Evolutionary conservation across 495 filamentous ascomycete species (phyloP), one percentile per base, ranked within the genome.

Genomic region (Penicillium egyptiacum): DNA sequence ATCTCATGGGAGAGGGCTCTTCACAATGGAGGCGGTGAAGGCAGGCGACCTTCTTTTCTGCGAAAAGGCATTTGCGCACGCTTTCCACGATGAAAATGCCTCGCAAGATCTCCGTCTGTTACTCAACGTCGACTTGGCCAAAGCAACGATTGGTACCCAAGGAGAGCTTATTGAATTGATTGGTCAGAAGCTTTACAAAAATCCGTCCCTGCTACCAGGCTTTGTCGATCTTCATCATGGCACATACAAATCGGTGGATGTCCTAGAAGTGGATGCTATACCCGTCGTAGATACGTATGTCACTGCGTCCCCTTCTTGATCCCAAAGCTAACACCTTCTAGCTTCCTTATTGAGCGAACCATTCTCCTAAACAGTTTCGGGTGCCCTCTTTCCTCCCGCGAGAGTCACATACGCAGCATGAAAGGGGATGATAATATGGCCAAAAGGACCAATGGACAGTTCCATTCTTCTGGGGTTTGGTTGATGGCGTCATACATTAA

Each of bases 41-140:
- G 73, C 73, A 0, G 83, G 82, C 0, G 80, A 83, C 6, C 68
- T 85, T 12, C 60, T 85, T 1, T 54, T 84, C 16, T 82, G 77
- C 47, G 81, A 85, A 57, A 86, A 85, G 55, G 80, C 82, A 0
- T 82, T 85, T 51, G 64, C 60, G n/a, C 40, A 67, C 55, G 61
- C 69, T 33, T 75, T 58, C 50, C 60, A 40, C 16, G 55, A 68
- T 7, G 46, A 51, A 23, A 31, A 41, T 16, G 9, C 11, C 11
- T 12, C 31, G 16, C 16, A 51, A 17, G 22, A 55, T 50, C 45
- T 68, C 70, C 42, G 49, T 2, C 16, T 78, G 14, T 52, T 78
- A 11, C 55, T 80, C 5, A 72, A 78, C 56, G 11, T 57, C 3
- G 60, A 75, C 10, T 73, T 59, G 17, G 52, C 65, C 5, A 63